Percentiles rank a stretch among this genome's conserved stretches.
Conservation (phyloP, 345 rosid genomes). For the Ceriops zippeliana region DNA sequence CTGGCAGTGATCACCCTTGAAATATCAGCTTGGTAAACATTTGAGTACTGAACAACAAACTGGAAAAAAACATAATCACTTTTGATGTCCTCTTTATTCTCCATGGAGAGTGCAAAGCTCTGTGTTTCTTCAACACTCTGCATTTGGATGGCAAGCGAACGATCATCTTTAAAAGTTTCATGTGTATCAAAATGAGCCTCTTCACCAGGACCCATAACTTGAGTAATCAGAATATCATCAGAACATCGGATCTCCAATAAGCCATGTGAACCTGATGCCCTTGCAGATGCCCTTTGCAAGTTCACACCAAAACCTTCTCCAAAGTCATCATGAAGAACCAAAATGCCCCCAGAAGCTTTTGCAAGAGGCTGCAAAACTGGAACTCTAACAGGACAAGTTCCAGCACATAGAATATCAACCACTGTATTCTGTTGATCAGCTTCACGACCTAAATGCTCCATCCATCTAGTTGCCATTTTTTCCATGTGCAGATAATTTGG, state of each 20-base stretch:
- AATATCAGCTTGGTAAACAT: slow-evolving; percentile 83
- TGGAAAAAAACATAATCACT: slow-evolving; percentile 70
- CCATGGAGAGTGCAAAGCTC: slow-evolving; percentile 85
- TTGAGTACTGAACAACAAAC: slow-evolving; percentile 71
- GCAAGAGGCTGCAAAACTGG: slow-evolving; percentile 88
- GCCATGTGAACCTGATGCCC: slow-evolving; percentile 86
- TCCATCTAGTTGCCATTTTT: slow-evolving; percentile 78
- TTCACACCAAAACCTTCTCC: slow-evolving; percentile 98
- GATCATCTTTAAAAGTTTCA: slow-evolving; percentile 65
- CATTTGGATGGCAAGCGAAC: slow-evolving; percentile 72
- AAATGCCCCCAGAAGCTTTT: slow-evolving; percentile 90
- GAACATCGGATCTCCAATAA: slow-evolving; percentile 90
- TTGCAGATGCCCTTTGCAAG: slow-evolving; percentile 84
- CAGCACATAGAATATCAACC: slow-evolving; percentile 92
- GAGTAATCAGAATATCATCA: slow-evolving; percentile 81
- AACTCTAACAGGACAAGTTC: slow-evolving; percentile 92
- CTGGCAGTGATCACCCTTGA: slow-evolving; percentile 78
- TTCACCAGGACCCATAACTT: slow-evolving; percentile 97
- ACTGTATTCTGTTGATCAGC: slow-evolving; percentile 70
- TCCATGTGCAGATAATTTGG: slow-evolving; percentile 88
- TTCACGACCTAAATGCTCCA: slow-evolving; percentile 80
- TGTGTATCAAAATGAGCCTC: slow-evolving; percentile 74
- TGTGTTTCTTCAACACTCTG: slow-evolving; percentile 92
- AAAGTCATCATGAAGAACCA: slow-evolving; percentile 97
- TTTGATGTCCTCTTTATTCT: slow-evolving; percentile 74